Conservation (phyloP, 2,329 filamentous ascomycete species). For the Xenoacremonium recifei region DNA sequence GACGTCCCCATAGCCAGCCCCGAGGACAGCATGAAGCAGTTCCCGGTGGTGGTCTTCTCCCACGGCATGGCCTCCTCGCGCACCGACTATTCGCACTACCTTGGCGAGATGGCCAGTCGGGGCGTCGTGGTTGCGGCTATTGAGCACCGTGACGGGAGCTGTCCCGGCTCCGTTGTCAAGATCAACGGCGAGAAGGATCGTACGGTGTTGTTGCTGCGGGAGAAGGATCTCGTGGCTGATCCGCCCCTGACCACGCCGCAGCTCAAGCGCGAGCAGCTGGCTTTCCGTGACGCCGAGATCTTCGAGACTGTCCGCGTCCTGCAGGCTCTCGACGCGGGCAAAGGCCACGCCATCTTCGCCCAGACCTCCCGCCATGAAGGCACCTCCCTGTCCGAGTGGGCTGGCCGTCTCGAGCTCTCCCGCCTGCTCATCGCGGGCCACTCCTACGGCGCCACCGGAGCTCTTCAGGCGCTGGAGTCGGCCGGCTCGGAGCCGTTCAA, state of each 20-base stretch:
- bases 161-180: constrained; percentile 42
- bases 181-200: constrained; percentile 28
- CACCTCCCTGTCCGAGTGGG: constrained; percentile 46
- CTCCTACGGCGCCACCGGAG: constrained; percentile 65
- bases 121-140: constrained; percentile 49
- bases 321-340: constrained; percentile 37
- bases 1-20: constrained; percentile 40
- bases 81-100: constrained; percentile 52
- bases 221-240: constrained; percentile 31
- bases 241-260: constrained; percentile 33
- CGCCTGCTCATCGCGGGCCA: constrained; percentile 60
- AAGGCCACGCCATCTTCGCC: constrained; percentile 32
- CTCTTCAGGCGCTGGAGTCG: constrained; percentile 57
- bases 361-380: constrained; percentile 49
- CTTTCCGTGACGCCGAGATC: constrained; percentile 51
- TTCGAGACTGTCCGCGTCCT: constrained; percentile 43
- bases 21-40: constrained; percentile 18
- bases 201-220: constrained; percentile 33
- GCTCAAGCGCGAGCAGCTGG: constrained; percentile 47
- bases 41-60: constrained; percentile 50
- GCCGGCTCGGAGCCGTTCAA: constrained; percentile 31
- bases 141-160: constrained; percentile 53
- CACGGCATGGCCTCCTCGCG: constrained; percentile 50
- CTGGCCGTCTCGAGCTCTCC: constrained; percentile 49
- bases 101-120: constrained; percentile 48